Evolutionary conservation across 345 rosid genomes (phyloP), one percentile per base, ranked within the genome.

Genomic region (Murraya koenigii): DNA sequence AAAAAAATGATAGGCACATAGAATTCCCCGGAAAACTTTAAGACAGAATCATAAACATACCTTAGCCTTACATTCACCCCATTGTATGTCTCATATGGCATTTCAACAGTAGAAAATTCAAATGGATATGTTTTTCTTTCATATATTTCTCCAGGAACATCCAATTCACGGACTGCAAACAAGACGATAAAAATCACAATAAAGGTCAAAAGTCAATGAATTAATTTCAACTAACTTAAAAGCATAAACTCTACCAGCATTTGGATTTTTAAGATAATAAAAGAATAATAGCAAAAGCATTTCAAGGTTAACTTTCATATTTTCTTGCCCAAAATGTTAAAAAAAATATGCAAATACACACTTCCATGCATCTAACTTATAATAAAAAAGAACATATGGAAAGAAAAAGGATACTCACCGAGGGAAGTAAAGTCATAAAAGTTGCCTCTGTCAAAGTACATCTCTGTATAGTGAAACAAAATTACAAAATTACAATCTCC

Each of bases 371-470:
- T 36, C 36, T 19, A 17, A 11, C 26, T 52, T 38, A 66, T 55
- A 36, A 54, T 25, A 3, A 66, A 8, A 81, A 49, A 30, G 75
- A 71, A 77, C 26, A 47, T 71, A 80, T 72, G 62, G 10, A 36
- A 68, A 47, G 61, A 8, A 14, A 74, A 35, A 41, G 38, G 1
- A 32, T 67, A 86, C 98, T 87, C 78, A 96, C 99, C 99, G 74
- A 96, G 94, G 41, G 99, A 96, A 76, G 99, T 91, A 63, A 96
- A 96, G 82, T 96, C 97, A 75, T 94, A 96, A 87, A 92, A 96
- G 84, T 91, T 94, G 71, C 98, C 98, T 83, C 91, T 86, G 90
- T 94, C 98, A 80, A 94, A 92, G 75, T 88, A 92, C 95, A 96
- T 94, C 89, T 96, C 99, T 94, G 92, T 65, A 80, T 87, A 76